Percentiles rank a stretch among this genome's conserved stretches.
Conservation (phyloP, 805 yeast genomes). For the Nakazawaea siamensis region DNA sequence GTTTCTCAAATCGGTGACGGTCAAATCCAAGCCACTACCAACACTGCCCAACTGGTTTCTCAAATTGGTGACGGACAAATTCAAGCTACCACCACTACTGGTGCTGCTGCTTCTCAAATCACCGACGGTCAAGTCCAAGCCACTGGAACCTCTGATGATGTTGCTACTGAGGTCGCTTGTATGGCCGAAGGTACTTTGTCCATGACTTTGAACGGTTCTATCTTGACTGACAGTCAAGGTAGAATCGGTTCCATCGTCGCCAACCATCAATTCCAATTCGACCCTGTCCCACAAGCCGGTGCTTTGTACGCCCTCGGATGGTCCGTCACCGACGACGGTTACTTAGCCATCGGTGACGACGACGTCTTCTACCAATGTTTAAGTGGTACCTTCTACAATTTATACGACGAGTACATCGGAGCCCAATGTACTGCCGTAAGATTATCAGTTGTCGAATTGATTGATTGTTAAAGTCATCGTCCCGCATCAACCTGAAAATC, state of each 20-base stretch:
- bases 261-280: slow-evolving; percentile 75
- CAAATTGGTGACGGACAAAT: slow-evolving; percentile 44
- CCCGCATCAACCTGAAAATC: too few relatives aligned
- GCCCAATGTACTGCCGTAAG: slow-evolving; percentile 56
- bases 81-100: slow-evolving; percentile 28
- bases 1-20: slow-evolving; percentile 43
- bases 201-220: slow-evolving; percentile 41
- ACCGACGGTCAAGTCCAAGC: slow-evolving; percentile 24
- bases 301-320: slow-evolving; percentile 59
- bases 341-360: slow-evolving; percentile 55
- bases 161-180: slow-evolving; percentile 5
- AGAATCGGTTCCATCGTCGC: slow-evolving; percentile 77
- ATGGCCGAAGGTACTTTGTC: slow-evolving; percentile 37
- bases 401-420: slow-evolving; percentile 59
- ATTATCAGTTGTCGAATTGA: slow-evolving; percentile 50
- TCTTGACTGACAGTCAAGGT: slow-evolving; percentile 50
- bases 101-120: slow-evolving; percentile 29
- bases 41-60: slow-evolving; percentile 23
- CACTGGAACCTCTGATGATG: slow-evolving; percentile 1
- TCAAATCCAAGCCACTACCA: slow-evolving; percentile 27
- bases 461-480: slow-evolving; percentile 41
- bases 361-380: slow-evolving; percentile 66
- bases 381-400: slow-evolving; percentile 72
- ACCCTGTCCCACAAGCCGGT: slow-evolving; percentile 79
- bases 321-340: slow-evolving; percentile 46